Evolutionary conservation across 306 rosid species (phyloP).

Genomic region (Prunus persica): DNA sequence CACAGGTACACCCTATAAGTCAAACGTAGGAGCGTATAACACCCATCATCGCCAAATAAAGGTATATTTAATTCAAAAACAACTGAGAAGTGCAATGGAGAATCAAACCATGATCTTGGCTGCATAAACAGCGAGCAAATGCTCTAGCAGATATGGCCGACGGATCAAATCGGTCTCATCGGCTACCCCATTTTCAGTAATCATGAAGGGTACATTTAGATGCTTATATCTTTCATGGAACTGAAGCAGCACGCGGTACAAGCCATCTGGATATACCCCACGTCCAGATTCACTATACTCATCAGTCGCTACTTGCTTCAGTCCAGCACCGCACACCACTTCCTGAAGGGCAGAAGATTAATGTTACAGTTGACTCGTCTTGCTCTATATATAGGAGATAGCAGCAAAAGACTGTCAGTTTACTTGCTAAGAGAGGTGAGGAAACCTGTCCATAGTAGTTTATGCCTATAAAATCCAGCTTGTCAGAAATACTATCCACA

Average conservation of each 20-base stretch:
- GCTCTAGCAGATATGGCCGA: slow-evolving; percentile 81
- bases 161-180: slow-evolving; percentile 94
- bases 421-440: slow-evolving; percentile 22
- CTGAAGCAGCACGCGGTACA: slow-evolving; percentile 85
- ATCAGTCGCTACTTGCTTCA: slow-evolving; percentile 81
- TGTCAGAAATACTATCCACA: slow-evolving; percentile 71
- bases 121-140: slow-evolving; percentile 77
- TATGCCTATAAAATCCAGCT: slow-evolving; percentile 86
- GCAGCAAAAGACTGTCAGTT: slow-evolving; percentile 9
- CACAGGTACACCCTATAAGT: slow-evolving; percentile 73
- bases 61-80: slow-evolving; percentile 4
- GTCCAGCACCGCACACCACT: slow-evolving; percentile 74
- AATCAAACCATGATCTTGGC: slow-evolving; percentile 71
- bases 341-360: slow-evolving; percentile 48
- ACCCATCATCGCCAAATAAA: slow-evolving; percentile 16
- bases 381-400: slow-evolving; percentile 9
- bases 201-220: slow-evolving; percentile 72
- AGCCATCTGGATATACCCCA: slow-evolving; percentile 97
- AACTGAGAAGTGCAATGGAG: slow-evolving; percentile 10
- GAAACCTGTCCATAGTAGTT: slow-evolving; percentile 95
- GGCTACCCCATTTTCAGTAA: slow-evolving; percentile 85
- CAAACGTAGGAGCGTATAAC: slow-evolving; percentile 21
- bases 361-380: slow-evolving; percentile 12
- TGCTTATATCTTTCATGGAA: slow-evolving; percentile 91
- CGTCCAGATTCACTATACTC: slow-evolving; percentile 99